Base-by-base conservation (phyloP, 2,329 filamentous ascomycete species). In the Cadophora malorum region DNA sequence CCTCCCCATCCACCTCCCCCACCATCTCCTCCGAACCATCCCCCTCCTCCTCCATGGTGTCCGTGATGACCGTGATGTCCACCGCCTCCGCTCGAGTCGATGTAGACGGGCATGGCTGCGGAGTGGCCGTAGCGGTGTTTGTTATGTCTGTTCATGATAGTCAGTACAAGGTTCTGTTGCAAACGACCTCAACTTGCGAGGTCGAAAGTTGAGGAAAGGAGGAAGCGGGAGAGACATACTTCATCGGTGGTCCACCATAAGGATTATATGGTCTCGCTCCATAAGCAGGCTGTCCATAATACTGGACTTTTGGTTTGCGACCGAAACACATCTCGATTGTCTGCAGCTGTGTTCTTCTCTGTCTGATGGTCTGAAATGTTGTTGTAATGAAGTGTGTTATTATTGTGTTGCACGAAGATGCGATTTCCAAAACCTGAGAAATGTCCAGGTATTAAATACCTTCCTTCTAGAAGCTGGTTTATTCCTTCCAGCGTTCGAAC, bases 21-120 rank as follows among this genome's bases (percentile, higher is more conserved):
- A 33, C 58, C 25, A 58, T 56, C 45, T 1, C 58, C 47, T 47
- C 59, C 64, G 47, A 64, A 65, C 52, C 63, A 65, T 7, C 65
- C 59, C 23, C 64, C 64, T 53, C 64, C 58, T 16, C 58, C 58
- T 3, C 47, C 60, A 25, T 62, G 59, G n/a, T 62, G 41, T 49
- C 60, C 60, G 5, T 61, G 58, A 49, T 61, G 58, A 4, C 58
- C 58, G 16, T 63, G 61, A 55, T 63, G 61, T 3, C 61, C 47
- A 5, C 47, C 21, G 1, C n/a, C 14, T 14, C 58, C 25, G 38
- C 38, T 33, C 5, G 58, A 49, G 10, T 61, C 45, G 58, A 61
- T 25, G 16, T 49, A 61, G 0, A 49, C 21, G 2, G 38, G 23
- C 23, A 21, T 21, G 1, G 38, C 58, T 21, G 58, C 58, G 4